A percentile compares a stretch with the other conserved stretches of the same genome.
Evolutionary conservation across 768 basidiomycete genomes (phyloP).

Genomic region (Boletus pseudo-olivaceus): DNA sequence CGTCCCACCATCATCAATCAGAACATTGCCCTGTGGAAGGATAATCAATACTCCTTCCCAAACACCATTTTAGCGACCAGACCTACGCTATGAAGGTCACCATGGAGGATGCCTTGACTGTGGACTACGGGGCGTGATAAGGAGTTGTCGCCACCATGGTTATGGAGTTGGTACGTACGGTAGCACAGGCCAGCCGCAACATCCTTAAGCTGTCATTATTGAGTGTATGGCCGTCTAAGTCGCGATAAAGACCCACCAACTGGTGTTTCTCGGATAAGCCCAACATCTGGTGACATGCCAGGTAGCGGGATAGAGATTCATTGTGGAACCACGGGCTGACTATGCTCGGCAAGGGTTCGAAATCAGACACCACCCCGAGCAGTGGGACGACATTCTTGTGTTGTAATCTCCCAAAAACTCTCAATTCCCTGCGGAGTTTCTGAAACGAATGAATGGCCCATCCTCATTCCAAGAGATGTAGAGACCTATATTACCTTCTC

Average conservation of each 20-base stretch:
- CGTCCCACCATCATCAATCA: conserved; percentile 36
- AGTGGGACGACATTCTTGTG: conserved; percentile 31
- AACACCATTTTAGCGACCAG: not conserved
- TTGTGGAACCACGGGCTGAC: conserved; percentile 33
- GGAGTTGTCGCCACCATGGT: not conserved
- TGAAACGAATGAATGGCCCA: not conserved
- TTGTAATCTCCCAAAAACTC: conserved; percentile 12
- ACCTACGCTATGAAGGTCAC: conserved; percentile 36
- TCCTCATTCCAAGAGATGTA: not conserved
- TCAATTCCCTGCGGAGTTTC: conserved; percentile 30
- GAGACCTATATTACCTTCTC: conserved; percentile 12
- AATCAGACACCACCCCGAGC: conserved; percentile 26
- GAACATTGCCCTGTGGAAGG: conserved; percentile 37
- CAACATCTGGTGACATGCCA: not conserved
- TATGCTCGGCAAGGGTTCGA: conserved; percentile 29
- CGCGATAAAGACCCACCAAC: conserved; percentile 9
- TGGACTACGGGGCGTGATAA: conserved; percentile 18
- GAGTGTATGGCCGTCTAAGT: not conserved
- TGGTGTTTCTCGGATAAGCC: not conserved
- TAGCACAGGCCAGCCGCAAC: conserved; percentile 21
- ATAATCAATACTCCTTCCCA: not conserved
- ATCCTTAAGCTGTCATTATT: conserved; percentile 17
- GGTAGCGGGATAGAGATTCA: conserved; percentile 24
- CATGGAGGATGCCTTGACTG: conserved; percentile 26
- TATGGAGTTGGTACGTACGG: conserved; percentile 12